phyloP scores from a whole-genome alignment of 306 rosid genomes.

The Elaeagnus macrophylla region DNA sequence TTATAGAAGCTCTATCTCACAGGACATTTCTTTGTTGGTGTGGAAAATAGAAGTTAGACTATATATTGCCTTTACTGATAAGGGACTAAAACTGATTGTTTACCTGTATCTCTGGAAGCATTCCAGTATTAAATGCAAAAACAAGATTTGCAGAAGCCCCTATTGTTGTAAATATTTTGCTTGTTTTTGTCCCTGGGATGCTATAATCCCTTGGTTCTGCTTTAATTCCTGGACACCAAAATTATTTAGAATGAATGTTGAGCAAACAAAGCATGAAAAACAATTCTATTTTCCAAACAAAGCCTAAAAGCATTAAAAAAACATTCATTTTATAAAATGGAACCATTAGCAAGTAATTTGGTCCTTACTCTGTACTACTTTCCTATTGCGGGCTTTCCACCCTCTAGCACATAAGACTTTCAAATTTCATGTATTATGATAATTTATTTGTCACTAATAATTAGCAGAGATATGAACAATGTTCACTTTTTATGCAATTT shows the following conservation, averaged over 20 bases:
- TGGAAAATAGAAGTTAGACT: too few relatives aligned
- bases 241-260: background rate
- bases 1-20: too few relatives aligned
- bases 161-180: constrained; percentile 72
- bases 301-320: background rate
- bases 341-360: background rate
- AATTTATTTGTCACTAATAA: too few relatives aligned
- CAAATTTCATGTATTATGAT: too few relatives aligned
- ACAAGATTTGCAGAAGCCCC: constrained; percentile 91
- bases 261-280: background rate
- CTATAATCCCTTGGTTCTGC: constrained; percentile 67
- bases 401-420: too few relatives aligned
- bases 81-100: constrained; percentile 7
- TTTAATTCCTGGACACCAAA: constrained; percentile 44
- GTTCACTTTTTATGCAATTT: too few relatives aligned
- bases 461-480: too few relatives aligned
- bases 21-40: too few relatives aligned
- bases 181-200: constrained; percentile 50
- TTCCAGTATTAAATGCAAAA: constrained; percentile 90
- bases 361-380: too few relatives aligned
- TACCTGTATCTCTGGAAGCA: constrained; percentile 99
- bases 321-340: background rate
- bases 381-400: too few relatives aligned
- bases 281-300: background rate
- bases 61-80: background rate